Conservation (phyloP, 129 eudicot species). For the Dittrichia graveolens region DNA sequence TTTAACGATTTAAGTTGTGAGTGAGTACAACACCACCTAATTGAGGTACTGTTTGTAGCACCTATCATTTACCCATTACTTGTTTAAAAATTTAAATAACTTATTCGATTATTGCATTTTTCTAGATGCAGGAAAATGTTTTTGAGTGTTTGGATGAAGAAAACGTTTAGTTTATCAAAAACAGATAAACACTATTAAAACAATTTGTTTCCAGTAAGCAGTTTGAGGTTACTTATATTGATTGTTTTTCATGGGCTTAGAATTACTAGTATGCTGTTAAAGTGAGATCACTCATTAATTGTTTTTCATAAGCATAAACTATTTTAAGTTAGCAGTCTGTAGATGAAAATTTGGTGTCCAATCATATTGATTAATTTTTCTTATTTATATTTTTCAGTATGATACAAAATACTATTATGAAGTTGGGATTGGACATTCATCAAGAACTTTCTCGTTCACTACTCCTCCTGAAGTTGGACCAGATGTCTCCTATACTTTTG, state of each 20-base stretch:
- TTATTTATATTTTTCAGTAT: conserved; percentile 42
- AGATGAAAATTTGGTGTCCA: background rate
- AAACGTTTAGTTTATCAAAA: background rate
- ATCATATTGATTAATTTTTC: background rate
- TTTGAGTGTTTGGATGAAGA: background rate
- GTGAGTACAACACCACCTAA: no score
- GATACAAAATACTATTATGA: conserved; percentile 74
- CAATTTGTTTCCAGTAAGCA: background rate
- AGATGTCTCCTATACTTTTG: conserved; percentile 82
- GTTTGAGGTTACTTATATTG: background rate
- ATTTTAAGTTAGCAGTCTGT: background rate
- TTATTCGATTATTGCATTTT: background rate
- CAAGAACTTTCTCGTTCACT: conserved; percentile 73
- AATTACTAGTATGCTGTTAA: background rate
- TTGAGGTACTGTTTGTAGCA: no score
- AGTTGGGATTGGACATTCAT: conserved; percentile 59
- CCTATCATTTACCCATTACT: no score
- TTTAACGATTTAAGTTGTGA: no score
- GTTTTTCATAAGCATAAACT: background rate
- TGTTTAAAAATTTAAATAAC: background rate
- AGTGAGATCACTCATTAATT: background rate
- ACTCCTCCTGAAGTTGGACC: conserved; percentile 95
- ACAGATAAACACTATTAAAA: background rate
- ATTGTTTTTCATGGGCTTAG: background rate
- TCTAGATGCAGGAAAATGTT: background rate